Percentiles rank a stretch among this genome's conserved stretches.
These are phyloP conservation scores for Cladorrhinum sp. DNA, from an alignment of 2,329 filamentous ascomycete genomes.

Conservation along the genomic window DNA sequence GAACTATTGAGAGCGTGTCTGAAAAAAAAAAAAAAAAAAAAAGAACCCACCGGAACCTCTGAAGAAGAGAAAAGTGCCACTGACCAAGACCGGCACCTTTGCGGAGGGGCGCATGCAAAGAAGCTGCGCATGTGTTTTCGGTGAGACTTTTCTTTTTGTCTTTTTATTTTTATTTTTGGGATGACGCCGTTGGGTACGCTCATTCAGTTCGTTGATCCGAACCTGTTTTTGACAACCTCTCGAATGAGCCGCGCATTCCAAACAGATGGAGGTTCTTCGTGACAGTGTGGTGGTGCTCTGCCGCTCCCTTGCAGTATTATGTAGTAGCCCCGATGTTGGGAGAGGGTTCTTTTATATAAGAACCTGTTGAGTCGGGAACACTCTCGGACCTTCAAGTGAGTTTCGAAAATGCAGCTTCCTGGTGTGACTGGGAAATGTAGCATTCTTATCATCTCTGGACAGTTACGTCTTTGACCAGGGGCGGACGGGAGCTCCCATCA, in stretches of 20 bases:
- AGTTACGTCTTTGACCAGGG: too few relatives aligned
- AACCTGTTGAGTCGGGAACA: background rate
- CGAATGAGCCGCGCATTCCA: background rate
- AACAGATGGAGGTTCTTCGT: background rate
- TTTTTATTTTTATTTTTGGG: background rate
- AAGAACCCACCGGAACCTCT: background rate
- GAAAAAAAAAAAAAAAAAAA: too few relatives aligned
- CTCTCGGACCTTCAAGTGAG: background rate
- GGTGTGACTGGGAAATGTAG: background rate
- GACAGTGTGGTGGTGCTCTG: background rate
- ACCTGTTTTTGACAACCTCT: background rate
- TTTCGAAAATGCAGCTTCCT: background rate
- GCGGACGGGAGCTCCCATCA: too few relatives aligned
- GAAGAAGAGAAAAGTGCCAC: background rate
- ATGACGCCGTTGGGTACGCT: background rate
- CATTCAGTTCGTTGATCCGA: background rate
- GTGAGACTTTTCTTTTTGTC: background rate
- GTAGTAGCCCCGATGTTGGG: background rate
- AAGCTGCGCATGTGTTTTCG: background rate
- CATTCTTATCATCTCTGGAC: too few relatives aligned
- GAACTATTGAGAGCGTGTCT: too few relatives aligned
- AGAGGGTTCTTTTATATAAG: background rate
- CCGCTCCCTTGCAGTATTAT: conserved; percentile 6
- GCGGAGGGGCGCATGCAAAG: background rate
- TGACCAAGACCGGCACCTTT: background rate